phyloP scores from a whole-genome alignment of 2,329 filamentous ascomycete genomes.

The Colletotrichum agaves region DNA sequence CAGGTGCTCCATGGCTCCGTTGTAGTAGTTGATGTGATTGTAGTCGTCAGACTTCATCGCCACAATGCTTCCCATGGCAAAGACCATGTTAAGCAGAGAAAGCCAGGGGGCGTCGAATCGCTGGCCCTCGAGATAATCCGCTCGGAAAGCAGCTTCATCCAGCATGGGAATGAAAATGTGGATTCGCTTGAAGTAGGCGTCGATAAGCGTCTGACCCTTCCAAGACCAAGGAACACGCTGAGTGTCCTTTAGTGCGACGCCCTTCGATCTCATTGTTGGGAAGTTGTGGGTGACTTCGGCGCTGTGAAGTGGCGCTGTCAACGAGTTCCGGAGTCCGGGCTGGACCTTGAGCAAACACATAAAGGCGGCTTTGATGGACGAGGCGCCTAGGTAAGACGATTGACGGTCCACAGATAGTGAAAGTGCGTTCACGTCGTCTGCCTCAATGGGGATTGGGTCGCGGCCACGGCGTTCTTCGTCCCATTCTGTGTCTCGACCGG shows the following conservation, averaged over 20 bases:
- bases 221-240: constrained; percentile 67
- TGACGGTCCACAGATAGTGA: constrained; percentile 70
- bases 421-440: constrained; percentile 68
- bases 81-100: constrained; percentile 79
- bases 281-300: constrained; percentile 59
- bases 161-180: constrained; percentile 80
- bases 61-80: constrained; percentile 78
- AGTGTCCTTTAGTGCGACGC: constrained; percentile 57
- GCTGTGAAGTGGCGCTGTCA: constrained; percentile 59
- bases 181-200: constrained; percentile 80
- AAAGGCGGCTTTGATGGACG: constrained; percentile 78
- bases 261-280: constrained; percentile 55
- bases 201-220: constrained; percentile 75
- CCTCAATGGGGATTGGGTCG: constrained; percentile 69
- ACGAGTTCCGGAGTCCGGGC: constrained; percentile 56
- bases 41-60: constrained; percentile 73
- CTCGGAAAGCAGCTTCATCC: constrained; percentile 75
- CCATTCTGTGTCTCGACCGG: constrained; percentile 71
- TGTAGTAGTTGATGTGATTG: constrained; percentile 76
- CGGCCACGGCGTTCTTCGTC: constrained; percentile 70
- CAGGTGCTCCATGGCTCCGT: constrained; percentile 73
- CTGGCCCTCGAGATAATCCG: constrained; percentile 63
- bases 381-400: constrained; percentile 75
- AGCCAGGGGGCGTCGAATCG: constrained; percentile 77
- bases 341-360: constrained; percentile 74